Conservation (phyloP, 2,329 filamentous ascomycete species). For the Dactylellina leptospora region DNA sequence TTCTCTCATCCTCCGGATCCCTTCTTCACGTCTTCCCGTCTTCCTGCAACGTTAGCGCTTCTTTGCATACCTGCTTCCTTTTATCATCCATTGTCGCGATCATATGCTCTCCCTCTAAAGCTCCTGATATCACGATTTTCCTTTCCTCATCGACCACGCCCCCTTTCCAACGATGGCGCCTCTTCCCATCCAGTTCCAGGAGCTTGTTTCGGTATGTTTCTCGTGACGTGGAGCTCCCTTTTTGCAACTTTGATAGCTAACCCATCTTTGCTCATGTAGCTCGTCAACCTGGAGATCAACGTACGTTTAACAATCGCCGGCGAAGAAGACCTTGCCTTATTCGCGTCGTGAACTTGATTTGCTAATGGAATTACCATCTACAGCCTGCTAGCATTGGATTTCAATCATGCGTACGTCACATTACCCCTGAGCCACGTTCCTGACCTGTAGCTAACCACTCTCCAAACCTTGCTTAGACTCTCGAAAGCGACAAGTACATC, state of each 20-base stretch:
- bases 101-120: constrained; percentile 45
- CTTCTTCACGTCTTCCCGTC: constrained; percentile 15
- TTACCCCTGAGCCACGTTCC: constrained; percentile 53
- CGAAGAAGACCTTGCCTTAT: neutral
- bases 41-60: constrained; percentile 47
- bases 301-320: constrained; percentile 33
- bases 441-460: constrained; percentile 24
- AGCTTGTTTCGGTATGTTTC: constrained; percentile 79
- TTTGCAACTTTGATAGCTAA: constrained; percentile 8
- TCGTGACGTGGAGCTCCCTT: constrained; percentile 62
- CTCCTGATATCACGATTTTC: constrained; percentile 33
- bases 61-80: constrained; percentile 23
- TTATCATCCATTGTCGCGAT: constrained; percentile 40
- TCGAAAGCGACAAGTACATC: constrained; percentile 96
- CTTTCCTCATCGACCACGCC: constrained; percentile 45
- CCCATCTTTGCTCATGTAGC: constrained; percentile 20
- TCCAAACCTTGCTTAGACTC: constrained; percentile 69
- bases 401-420: constrained; percentile 32
- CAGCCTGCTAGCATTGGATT: constrained; percentile 39
- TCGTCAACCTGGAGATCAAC: constrained; percentile 45
- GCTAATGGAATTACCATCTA: constrained; percentile 17
- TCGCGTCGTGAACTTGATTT: constrained; percentile 29
- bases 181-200: constrained; percentile 91
- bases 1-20: constrained; percentile 14
- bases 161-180: constrained; percentile 59